Evolutionary conservation across 2,329 filamentous ascomycete genomes (phyloP), one percentile per base, ranked within the genome.

Genomic region (Ophiostoma populinum): DNA sequence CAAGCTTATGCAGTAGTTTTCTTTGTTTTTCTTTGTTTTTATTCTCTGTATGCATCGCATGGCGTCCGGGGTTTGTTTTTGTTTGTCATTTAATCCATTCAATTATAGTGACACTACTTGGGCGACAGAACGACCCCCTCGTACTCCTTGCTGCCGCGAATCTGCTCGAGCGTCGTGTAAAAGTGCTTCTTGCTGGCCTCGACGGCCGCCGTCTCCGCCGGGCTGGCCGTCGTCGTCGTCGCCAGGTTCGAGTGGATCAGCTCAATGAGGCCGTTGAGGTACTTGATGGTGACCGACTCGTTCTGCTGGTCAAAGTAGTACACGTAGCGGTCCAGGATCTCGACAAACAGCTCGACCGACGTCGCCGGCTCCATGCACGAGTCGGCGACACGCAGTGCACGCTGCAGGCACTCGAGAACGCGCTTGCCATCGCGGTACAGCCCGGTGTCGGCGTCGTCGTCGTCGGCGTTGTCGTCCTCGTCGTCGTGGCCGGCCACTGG

Each of bases 301-400:
- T 98, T 98, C 53, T 93, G 83, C 55, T 98, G 87, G 56, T 98
- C 90, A 60, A 94, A 98, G 62, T 95, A 98, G 57, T 98, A 98
- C 35, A 95, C 86, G 53, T 98, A 98, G 55, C 90, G 75, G 55
- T 98, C 94, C 37, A 98, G 62, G 43, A 98, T 98, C 59, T 98
- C 90, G 38, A 98, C 87, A 57, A 98, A 98, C 32, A 98, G 68
- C 58, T 98, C 92, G 31, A 98, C 90, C 3, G 85, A 94, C 4
- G 94, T 85, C 6, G 85, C 83, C 7, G 86, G 90, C 56, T 98
- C 92, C 90, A 98, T 98, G 60, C 90, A 98, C 6, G 90, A 92
- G 56, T 98, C 90, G 3, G 90, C 92, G 19, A 98, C 92, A 24
- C 92, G 78, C 8, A 98, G 74, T 9, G 90, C 90, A 37, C 90